These are phyloP conservation scores for Lipomyces yamanashiensis DNA, from an alignment of 805 yeast genomes.

Conservation along the genomic window DNA sequence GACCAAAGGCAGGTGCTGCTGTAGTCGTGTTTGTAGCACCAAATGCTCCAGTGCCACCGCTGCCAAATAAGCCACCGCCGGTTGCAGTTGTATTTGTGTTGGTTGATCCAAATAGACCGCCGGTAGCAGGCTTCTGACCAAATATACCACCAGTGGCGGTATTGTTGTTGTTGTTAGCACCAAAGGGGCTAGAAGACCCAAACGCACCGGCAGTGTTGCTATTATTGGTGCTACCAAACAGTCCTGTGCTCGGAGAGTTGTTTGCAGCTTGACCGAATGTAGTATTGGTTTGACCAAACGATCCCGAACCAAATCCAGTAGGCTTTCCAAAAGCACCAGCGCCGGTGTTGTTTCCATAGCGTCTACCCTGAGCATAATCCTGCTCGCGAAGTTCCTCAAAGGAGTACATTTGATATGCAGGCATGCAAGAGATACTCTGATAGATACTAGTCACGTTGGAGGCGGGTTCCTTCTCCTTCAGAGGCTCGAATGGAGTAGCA, in stretches of 20 bases:
- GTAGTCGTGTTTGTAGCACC: conserved; percentile 39
- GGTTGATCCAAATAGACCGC: conserved; percentile 34
- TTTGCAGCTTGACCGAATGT: conserved; percentile 35
- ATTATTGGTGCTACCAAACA: conserved; percentile 50
- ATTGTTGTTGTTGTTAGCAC: conserved; percentile 38
- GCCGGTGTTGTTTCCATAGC: conserved; percentile 38
- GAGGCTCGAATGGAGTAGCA: conserved; percentile 36
- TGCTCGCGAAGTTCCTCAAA: conserved; percentile 86
- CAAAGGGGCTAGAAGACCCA: conserved; percentile 28
- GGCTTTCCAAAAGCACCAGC: conserved; percentile 40
- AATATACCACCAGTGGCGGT: conserved; percentile 33
- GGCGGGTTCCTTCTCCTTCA: conserved; percentile 35
- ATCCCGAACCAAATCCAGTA: conserved; percentile 37
- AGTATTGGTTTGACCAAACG: conserved; percentile 40
- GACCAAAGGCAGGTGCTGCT: conserved; percentile 49
- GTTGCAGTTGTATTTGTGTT: conserved; percentile 6
- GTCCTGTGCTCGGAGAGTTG: conserved; percentile 26
- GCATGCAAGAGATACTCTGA: conserved; percentile 84
- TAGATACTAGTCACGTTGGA: conserved; percentile 38
- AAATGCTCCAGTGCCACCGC: conserved; percentile 25
- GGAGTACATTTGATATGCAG: conserved; percentile 80
- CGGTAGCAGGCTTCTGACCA: conserved; percentile 16
- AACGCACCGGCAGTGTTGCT: conserved; percentile 25
- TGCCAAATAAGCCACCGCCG: conserved; percentile 35
- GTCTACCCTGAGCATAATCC: conserved; percentile 79